A percentile compares a stretch with the other conserved stretches of the same genome.
Evolutionary conservation across 306 rosid genomes (phyloP).

Genomic region (Sechiopsis laciniata): DNA sequence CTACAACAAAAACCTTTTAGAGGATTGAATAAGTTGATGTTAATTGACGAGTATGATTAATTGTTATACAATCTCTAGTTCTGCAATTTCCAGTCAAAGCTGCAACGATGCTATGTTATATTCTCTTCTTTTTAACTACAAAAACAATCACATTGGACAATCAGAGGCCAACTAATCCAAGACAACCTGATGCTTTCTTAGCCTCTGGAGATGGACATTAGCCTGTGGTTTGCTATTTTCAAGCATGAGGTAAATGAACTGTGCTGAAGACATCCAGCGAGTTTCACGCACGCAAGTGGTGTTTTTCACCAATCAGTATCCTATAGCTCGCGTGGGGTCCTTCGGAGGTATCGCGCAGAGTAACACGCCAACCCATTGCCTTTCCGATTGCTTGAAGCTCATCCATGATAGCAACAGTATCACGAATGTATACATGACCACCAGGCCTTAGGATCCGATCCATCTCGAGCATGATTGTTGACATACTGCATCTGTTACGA

Average conservation of each 20-base stretch:
- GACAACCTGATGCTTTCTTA: background rate
- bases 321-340: constrained; percentile 88
- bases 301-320: constrained; percentile 72
- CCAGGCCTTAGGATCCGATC: constrained; percentile 90
- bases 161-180: background rate
- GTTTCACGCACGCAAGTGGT: constrained; percentile 50
- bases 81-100: background rate
- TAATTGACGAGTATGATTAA: background rate
- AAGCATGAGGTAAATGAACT: background rate
- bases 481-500: constrained; percentile 58
- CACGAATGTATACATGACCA: constrained; percentile 75
- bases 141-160: background rate
- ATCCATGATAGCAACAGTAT: constrained; percentile 67
- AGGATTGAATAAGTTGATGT: background rate
- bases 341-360: constrained; percentile 68
- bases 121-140: background rate
- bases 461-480: constrained; percentile 96
- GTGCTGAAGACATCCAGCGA: background rate
- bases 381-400: constrained; percentile 69
- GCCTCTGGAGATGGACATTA: background rate
- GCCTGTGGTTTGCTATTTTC: background rate
- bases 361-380: constrained; percentile 77
- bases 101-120: background rate
- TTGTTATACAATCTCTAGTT: constrained; percentile 14
- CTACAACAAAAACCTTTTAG: background rate